Conservation (phyloP, 768 basidiomycete genomes). For the Pleurotus platypus region DNA sequence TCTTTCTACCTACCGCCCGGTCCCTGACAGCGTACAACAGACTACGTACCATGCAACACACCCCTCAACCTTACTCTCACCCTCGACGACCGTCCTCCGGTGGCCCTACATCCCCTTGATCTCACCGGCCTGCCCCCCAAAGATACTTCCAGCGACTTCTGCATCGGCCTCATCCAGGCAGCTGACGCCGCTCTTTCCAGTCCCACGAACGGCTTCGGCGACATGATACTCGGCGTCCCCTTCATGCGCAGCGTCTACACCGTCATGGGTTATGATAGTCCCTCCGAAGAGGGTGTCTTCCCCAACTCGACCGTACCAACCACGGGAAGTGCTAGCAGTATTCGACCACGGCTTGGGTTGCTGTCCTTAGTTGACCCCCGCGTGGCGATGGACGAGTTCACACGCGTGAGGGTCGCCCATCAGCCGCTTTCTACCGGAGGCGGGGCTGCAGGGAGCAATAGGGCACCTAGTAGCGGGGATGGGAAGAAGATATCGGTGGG, state of each 20-base stretch:
- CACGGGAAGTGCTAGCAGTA: slow-evolving; percentile 10
- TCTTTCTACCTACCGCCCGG: not conserved
- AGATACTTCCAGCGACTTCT: slow-evolving; percentile 40
- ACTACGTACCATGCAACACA: slow-evolving; percentile 69
- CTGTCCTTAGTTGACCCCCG: slow-evolving; percentile 60
- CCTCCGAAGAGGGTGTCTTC: slow-evolving; percentile 43
- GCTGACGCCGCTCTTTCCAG: slow-evolving; percentile 38
- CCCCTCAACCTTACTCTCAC: slow-evolving; percentile 73
- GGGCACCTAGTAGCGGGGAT: slow-evolving; percentile 9
- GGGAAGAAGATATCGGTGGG: slow-evolving; percentile 51
- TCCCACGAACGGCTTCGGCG: slow-evolving; percentile 37
- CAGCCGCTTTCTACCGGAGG: slow-evolving; percentile 41
- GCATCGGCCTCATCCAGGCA: slow-evolving; percentile 68
- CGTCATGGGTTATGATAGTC: slow-evolving; percentile 65
- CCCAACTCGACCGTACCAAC: slow-evolving; percentile 17
- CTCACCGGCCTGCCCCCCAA: slow-evolving; percentile 47
- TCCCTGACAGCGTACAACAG: slow-evolving; percentile 27
- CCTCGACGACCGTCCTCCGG: slow-evolving; percentile 50
- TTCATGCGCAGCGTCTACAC: slow-evolving; percentile 77
- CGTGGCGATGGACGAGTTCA: slow-evolving; percentile 62
- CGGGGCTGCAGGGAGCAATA: slow-evolving; percentile 9
- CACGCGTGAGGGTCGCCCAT: slow-evolving; percentile 63
- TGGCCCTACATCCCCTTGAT: slow-evolving; percentile 75
- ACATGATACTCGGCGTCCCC: slow-evolving; percentile 77
- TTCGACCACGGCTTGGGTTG: slow-evolving; percentile 54